Evolutionary conservation across 1,284 basidiomycete species (phyloP).

Genomic region (Peniophora sp.): DNA sequence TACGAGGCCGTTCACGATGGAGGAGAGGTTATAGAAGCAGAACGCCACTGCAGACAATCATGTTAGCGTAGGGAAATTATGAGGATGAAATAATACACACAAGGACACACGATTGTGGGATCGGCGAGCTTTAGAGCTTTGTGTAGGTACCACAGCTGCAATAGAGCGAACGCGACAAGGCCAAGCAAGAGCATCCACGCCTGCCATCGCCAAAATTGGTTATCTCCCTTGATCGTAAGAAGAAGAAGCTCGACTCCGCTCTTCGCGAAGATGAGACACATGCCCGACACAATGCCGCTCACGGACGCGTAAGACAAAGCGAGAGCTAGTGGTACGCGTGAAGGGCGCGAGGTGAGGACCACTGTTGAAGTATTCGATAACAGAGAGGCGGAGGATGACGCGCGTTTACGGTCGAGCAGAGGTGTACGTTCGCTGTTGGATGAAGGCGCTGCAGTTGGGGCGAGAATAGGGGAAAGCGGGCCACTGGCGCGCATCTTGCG

Average conservation of each 20-base stretch:
- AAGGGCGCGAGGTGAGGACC: constrained; percentile 19
- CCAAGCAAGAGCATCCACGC: constrained; percentile 73
- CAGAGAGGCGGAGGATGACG: constrained; percentile 19
- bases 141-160: constrained; percentile 90
- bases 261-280: constrained; percentile 92
- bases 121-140: constrained; percentile 79
- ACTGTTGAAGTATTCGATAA: constrained; percentile 15
- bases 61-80: not conserved
- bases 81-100: constrained; percentile 33
- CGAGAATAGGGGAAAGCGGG: constrained; percentile 21
- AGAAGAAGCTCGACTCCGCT: constrained; percentile 88
- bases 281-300: constrained; percentile 88
- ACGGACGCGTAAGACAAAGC: constrained; percentile 86
- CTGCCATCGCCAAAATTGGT: constrained; percentile 86
- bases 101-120: constrained; percentile 87
- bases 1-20: constrained; percentile 81
- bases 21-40: constrained; percentile 93
- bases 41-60: constrained; percentile 62
- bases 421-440: constrained; percentile 52
- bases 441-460: constrained; percentile 18
- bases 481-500: constrained; percentile 15
- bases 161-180: constrained; percentile 63
- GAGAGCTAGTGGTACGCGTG: constrained; percentile 57
- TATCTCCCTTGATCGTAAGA: constrained; percentile 70
- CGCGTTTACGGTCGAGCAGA: constrained; percentile 42